Evolutionary conservation across 1,284 basidiomycete species (phyloP), one percentile per base, ranked within the genome.

Genomic region (Cerrena zonata): DNA sequence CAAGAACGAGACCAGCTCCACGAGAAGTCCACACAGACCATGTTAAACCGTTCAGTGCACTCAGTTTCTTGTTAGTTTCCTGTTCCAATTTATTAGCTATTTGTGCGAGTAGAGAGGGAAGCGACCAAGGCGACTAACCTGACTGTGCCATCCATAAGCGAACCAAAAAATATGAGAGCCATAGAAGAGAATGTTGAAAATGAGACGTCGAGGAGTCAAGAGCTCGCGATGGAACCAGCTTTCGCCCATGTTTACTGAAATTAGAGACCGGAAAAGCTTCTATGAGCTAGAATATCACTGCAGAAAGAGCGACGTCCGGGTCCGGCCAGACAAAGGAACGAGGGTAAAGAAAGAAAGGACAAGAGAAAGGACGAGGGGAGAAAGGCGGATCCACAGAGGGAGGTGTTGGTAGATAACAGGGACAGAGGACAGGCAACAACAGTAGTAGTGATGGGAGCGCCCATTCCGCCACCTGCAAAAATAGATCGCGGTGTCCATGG

Each of bases 1-100:
- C 91, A 39, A 94, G 80, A 47, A 86, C 86, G 40, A 93, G 81
- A 61, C 89, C 91, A 42, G 91, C 91, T 42, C 90, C 91, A 55
- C 91, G 82, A 53, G 90, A 92, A 5, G 65, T 73, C 91, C 91
- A 94, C 30, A 93, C 89, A 13, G 89, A 91, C 67, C 74, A 93
- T 53, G 68, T 77, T 58, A 94, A 77, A 5, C 64, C 74, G 62
- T 94, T 94, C 51, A 94, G 78, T 23, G 78, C 85, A 45, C 81
- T 75, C 34, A 94, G 75, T 53, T 71, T 77, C 45, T 53, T 22
- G 68, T 91, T 82, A 5, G 77, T 79, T 65, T 60, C 72, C 86
- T 91, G 56, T n/a, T 42, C 23, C 22, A 38, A 45, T n/a, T n/a
- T n/a, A n/a, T n/a, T n/a, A n/a, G n/a, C n/a, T n/a, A n/a, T n/a